phyloP scores from a whole-genome alignment of 2,329 filamentous ascomycete genomes.

The Neopestalotiopsis sp. region DNA sequence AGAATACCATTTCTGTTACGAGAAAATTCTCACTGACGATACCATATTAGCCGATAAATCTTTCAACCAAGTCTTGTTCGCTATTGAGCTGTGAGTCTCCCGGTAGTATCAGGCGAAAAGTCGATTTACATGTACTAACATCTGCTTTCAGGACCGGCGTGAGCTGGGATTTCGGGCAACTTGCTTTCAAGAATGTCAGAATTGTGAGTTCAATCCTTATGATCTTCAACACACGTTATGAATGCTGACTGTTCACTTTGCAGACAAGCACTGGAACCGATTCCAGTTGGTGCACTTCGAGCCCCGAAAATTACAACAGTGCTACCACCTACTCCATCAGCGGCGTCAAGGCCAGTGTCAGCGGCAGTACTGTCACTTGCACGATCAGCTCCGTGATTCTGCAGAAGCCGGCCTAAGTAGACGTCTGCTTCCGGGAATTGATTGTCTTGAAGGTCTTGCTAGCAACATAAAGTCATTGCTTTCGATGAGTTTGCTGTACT shows the following conservation, averaged over 20 bases:
- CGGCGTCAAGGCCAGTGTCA: conserved; percentile 38
- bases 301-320: conserved; percentile 43
- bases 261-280: conserved; percentile 34
- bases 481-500: too few species aligned
- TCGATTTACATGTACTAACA: not conserved
- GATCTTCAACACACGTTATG: not conserved
- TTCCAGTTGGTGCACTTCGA: conserved; percentile 38
- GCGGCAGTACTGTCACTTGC: conserved; percentile 47
- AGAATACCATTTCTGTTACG: too few species aligned
- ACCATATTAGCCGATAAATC: conserved; percentile 35
- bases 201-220: conserved; percentile 44
- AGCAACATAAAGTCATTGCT: not conserved
- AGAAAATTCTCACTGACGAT: not conserved
- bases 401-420: conserved; percentile 31
- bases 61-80: conserved; percentile 46
- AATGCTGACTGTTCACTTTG: conserved; percentile 16
- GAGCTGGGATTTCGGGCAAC: conserved; percentile 44
- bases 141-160: conserved; percentile 32
- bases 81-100: conserved; percentile 42
- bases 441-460: not conserved
- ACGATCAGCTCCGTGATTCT: conserved; percentile 50
- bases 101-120: not conserved
- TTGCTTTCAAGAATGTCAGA: conserved; percentile 49
- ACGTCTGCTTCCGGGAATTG: not conserved
- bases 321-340: conserved; percentile 41